Conservation (phyloP, 768 basidiomycete species). For the Polyporus arcularius region DNA sequence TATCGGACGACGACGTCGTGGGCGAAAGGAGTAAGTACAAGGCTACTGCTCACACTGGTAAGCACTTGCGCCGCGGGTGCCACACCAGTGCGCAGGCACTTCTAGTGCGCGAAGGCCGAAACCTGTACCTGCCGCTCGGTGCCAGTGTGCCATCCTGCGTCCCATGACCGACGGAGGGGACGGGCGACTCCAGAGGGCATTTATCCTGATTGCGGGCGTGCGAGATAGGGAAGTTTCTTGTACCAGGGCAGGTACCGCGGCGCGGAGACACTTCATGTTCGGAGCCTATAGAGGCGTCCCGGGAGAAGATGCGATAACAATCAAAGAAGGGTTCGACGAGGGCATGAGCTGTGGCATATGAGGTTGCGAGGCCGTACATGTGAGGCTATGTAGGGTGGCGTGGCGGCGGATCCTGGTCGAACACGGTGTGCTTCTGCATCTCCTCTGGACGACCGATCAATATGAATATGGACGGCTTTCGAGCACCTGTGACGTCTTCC, state of each 20-base stretch:
- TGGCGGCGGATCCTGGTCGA: too few species aligned
- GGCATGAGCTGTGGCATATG: too few species aligned
- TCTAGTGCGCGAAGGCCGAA: background rate
- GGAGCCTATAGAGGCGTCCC: too few species aligned
- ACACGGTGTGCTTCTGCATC: too few species aligned
- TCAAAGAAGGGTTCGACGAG: too few species aligned
- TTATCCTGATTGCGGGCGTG: conserved; percentile 5
- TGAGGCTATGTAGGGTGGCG: too few species aligned
- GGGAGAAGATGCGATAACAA: too few species aligned
- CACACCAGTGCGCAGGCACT: background rate
- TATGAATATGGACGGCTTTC: background rate
- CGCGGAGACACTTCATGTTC: too few species aligned
- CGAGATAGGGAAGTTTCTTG: conserved; percentile 4
- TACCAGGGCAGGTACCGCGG: conserved; percentile 2
- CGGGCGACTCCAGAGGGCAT: conserved; percentile 12
- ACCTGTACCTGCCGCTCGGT: conserved; percentile 2
- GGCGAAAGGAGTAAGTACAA: conserved; percentile 6
- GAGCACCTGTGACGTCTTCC: background rate
- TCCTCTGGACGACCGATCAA: background rate
- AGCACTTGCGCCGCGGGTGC: background rate
- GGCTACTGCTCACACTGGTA: conserved; percentile 11
- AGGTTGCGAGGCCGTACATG: too few species aligned
- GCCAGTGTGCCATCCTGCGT: conserved; percentile 4
- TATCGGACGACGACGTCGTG: background rate
- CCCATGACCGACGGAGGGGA: conserved; percentile 16